phyloP scores from a whole-genome alignment of 495 filamentous ascomycete species.

The Annulohypoxylon bovei region DNA sequence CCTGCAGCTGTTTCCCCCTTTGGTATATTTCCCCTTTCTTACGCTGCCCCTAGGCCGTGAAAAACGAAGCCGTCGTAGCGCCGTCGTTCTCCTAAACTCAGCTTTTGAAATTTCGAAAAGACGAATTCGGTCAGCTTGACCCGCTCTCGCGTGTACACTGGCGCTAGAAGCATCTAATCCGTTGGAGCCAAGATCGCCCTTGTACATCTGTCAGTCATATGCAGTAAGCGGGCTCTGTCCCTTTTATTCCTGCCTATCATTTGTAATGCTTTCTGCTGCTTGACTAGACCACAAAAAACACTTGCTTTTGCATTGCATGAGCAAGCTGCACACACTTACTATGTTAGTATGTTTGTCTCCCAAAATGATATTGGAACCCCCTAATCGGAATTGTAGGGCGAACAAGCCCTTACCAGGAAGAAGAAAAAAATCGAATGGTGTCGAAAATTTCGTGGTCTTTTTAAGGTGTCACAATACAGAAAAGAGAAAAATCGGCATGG shows the following conservation, averaged over 20 bases:
- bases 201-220: slow-evolving; percentile 17
- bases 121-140: slow-evolving; percentile 31
- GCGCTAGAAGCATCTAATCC: slow-evolving; percentile 32
- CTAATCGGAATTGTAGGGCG: neutral
- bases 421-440: neutral
- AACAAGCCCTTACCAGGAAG: neutral
- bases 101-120: slow-evolving; percentile 30
- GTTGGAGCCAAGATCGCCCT: slow-evolving; percentile 28
- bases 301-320: slow-evolving; percentile 36
- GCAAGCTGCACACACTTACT: slow-evolving; percentile 17
- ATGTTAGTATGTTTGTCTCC: slow-evolving; percentile 8
- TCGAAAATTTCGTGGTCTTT: neutral
- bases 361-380: neutral
- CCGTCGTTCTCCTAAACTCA: slow-evolving; percentile 28
- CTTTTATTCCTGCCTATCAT: slow-evolving; percentile 16
- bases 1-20: slow-evolving; percentile 35
- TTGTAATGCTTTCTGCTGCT: slow-evolving; percentile 11
- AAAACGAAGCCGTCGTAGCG: slow-evolving; percentile 25
- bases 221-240: slow-evolving; percentile 1
- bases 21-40: slow-evolving; percentile 7
- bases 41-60: slow-evolving; percentile 3
- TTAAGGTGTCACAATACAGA: slow-evolving; percentile 26
- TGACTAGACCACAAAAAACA: slow-evolving; percentile 22
- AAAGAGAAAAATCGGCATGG: slow-evolving; percentile 4
- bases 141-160: slow-evolving; percentile 27